Evolutionary conservation across 2,329 filamentous ascomycete species (phyloP).

Genomic region (Dactylellina drechsleri): DNA sequence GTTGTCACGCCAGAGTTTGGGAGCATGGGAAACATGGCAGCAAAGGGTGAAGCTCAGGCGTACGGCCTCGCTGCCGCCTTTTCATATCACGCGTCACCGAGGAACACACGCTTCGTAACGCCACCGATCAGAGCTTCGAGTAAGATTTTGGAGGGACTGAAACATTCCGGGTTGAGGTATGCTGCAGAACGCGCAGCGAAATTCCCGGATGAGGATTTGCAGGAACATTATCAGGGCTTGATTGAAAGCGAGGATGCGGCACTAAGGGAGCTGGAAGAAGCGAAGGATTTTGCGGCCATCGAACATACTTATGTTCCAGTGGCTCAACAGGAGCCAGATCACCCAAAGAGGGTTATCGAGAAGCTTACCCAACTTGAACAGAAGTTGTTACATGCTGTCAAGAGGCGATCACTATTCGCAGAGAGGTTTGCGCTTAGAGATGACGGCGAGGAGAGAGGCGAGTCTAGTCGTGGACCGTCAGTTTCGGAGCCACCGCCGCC

Average conservation of each 20-base stretch:
- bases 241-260: slow-evolving; percentile 43
- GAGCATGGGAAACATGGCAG: slow-evolving; percentile 32
- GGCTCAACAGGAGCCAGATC: slow-evolving; percentile 30
- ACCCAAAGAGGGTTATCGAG: slow-evolving; percentile 44
- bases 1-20: slow-evolving; percentile 47
- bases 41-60: slow-evolving; percentile 11
- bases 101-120: slow-evolving; percentile 48
- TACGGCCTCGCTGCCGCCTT: slow-evolving; percentile 49
- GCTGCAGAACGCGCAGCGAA: slow-evolving; percentile 22
- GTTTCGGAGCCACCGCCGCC: slow-evolving; percentile 49
- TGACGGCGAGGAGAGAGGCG: slow-evolving; percentile 33
- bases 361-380: slow-evolving; percentile 50
- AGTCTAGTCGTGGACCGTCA: slow-evolving; percentile 50
- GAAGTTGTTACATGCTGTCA: slow-evolving; percentile 46
- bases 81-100: slow-evolving; percentile 49
- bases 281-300: slow-evolving; percentile 34
- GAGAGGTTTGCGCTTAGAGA: slow-evolving; percentile 43
- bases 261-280: slow-evolving; percentile 45
- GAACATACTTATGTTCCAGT: slow-evolving; percentile 36
- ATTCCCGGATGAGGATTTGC: slow-evolving; percentile 50
- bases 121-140: slow-evolving; percentile 51
- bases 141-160: slow-evolving; percentile 47
- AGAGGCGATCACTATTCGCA: slow-evolving; percentile 40
- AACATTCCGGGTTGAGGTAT: slow-evolving; percentile 40
- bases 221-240: slow-evolving; percentile 48